Base-by-base conservation (phyloP, 768 basidiomycete genomes). In the Tricholoma hemisulphureum region DNA sequence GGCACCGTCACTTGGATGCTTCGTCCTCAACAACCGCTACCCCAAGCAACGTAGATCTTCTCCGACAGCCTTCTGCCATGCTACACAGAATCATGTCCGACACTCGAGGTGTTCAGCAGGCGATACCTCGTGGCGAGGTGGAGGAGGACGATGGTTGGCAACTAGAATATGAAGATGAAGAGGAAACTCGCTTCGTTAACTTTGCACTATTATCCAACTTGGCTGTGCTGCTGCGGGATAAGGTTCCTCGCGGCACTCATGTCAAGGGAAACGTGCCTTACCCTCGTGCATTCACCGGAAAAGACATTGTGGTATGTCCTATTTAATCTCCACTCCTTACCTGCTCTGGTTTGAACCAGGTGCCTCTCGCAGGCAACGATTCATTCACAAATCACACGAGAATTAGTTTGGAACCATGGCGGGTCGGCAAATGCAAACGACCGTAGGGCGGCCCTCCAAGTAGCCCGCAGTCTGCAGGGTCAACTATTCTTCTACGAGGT, bases 401-500 rank as follows among this genome's bases (percentile, higher is more conserved):
- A 93, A 61, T 77, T 95, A 1, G 78, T 82, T 48, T 76, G 84
- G 58, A 83, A 86, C 57, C 85, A 91, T 63, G 83, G 83, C 7
- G 80, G 84, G 34, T 80, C 83, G 3, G 81, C 83, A 1, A 83
- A 81, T 55, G 82, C 83, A 1, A 83, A 81, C 55, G 93, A 95
- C 64, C 83, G 95, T 7, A 81, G 89, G 14, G 86, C 88, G 10
- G 93, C 95, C 14, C 76, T 97, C 10, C 85, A 88, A 63, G 87
- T 97, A 18, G 95, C 94, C 0, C 86, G 94, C 23, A 91, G 91
- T 58, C 77, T 98, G 24, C 95, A 98, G 66, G 87, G 84, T 57
- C 91, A 93, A 71, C 80, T 98, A 7, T 98, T 94, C 79, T 95
- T 98, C 73, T 92, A 95, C 69, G 97, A 99, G 67, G 95, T 98